A percentile compares a stretch with the other conserved stretches of the same genome.
phyloP scores from a whole-genome alignment of 2,329 filamentous ascomycete genomes.

The Didymosphaeria variabile region DNA sequence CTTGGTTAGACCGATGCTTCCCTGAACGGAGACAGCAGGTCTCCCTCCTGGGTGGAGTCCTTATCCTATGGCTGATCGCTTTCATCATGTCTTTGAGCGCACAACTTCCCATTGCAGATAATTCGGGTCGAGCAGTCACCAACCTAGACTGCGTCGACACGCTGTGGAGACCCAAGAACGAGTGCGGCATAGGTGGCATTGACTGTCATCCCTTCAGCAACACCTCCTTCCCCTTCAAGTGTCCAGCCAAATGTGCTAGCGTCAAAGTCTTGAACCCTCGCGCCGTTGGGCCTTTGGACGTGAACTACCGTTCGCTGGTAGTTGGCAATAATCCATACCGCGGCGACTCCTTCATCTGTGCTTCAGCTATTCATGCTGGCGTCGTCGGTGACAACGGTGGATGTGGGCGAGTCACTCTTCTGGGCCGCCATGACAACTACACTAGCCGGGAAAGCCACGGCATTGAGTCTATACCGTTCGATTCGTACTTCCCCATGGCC shows the following conservation, averaged over 20 bases:
- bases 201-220: slow-evolving; percentile 78
- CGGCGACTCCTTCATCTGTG: slow-evolving; percentile 90
- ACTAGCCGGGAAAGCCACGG: slow-evolving; percentile 70
- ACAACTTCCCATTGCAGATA: slow-evolving; percentile 65
- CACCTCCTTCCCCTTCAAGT: slow-evolving; percentile 75
- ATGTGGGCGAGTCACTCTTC: slow-evolving; percentile 79
- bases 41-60: slow-evolving; percentile 64
- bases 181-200: slow-evolving; percentile 76
- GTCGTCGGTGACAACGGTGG: slow-evolving; percentile 77
- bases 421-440: slow-evolving; percentile 73
- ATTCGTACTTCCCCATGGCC: slow-evolving; percentile 86
- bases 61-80: slow-evolving; percentile 71
- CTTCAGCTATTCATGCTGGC: slow-evolving; percentile 84
- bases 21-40: slow-evolving; percentile 65
- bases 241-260: slow-evolving; percentile 74
- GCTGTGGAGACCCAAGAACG: slow-evolving; percentile 75
- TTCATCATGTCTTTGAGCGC: slow-evolving; percentile 73
- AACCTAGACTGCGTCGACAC: slow-evolving; percentile 73
- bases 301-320: slow-evolving; percentile 64
- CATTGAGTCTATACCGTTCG: slow-evolving; percentile 79
- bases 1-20: slow-evolving; percentile 66
- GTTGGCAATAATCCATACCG: slow-evolving; percentile 75
- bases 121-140: slow-evolving; percentile 71
- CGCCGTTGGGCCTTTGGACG: slow-evolving; percentile 74
- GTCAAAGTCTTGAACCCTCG: slow-evolving; percentile 73